Base-by-base conservation (phyloP, 768 basidiomycete species). In the Hortiboletus campestris region DNA sequence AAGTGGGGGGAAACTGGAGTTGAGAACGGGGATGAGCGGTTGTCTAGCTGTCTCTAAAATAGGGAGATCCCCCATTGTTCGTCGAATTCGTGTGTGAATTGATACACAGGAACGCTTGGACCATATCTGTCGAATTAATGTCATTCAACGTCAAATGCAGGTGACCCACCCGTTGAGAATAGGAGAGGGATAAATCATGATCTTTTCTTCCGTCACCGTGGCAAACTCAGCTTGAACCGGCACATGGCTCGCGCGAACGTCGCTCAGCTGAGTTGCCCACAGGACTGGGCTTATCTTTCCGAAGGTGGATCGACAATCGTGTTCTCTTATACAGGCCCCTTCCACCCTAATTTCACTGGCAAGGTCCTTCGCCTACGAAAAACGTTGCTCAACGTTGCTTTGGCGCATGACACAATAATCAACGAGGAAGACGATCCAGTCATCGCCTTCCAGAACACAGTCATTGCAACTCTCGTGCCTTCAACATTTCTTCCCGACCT, bases 291-390 rank as follows among this genome's bases (percentile, higher is more conserved):
- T 58, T 98, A 98, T 67, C 74, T 93, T 20, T 86, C 92, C 0
- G 96, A 98, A 75, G 96, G 96, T n/a, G 92, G 90, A 19, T 89
- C 92, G 19, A 89, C 91, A 7, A 83, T 93, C 61, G 92, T 98
- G 16, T 91, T 94, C 71, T 84, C 89, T 9, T 96, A 95, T 66
- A 61, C 65, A 11, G 91, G 94, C 0, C 76, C 81, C 19, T 46
- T 66, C 8, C 70, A 82, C 59, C 69, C 79, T 2, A 54, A 68
- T 9, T 88, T 87, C 67, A 70, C 79, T 48, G 83, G 83, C 11
- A 90, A 75, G 39, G 88, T 91, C 1, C 77, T 98, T 25, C 83
- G 95, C 11, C 74, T 98, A 51, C 81, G 88, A 52, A 98, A 98
- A 70, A 60, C 69, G 16, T 49, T 64, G 8, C 63, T 66, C 44